These are phyloP conservation scores for Staphylotrichum longicolle DNA, from an alignment of 495 filamentous ascomycete species.

Conservation along the genomic window DNA sequence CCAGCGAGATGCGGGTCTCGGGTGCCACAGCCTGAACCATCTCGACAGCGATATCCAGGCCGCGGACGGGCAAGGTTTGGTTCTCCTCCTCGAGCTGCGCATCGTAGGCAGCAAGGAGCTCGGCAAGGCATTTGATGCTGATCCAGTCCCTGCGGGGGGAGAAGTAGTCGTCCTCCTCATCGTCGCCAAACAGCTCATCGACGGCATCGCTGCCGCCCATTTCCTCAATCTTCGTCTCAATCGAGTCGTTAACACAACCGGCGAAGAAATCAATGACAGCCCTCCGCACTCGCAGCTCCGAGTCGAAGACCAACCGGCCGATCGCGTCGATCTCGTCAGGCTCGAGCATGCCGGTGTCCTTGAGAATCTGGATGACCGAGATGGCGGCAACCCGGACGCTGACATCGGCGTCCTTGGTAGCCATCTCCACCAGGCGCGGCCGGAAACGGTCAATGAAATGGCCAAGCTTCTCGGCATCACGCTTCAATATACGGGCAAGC, in stretches of 20 bases:
- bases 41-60: conserved; percentile 45
- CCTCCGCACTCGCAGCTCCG: conserved; percentile 76
- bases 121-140: conserved; percentile 82
- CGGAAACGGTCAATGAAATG: conserved; percentile 90
- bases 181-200: conserved; percentile 68
- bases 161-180: conserved; percentile 70
- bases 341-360: conserved; percentile 82
- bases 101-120: conserved; percentile 79
- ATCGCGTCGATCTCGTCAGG: conserved; percentile 85
- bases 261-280: conserved; percentile 87
- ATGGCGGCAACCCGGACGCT: conserved; percentile 74
- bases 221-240: conserved; percentile 76
- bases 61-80: conserved; percentile 40
- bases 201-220: conserved; percentile 60
- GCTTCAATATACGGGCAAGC: conserved; percentile 70
- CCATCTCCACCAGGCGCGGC: conserved; percentile 88
- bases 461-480: conserved; percentile 72
- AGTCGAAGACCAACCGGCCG: conserved; percentile 81
- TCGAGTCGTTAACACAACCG: conserved; percentile 76
- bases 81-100: conserved; percentile 47
- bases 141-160: conserved; percentile 80
- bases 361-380: conserved; percentile 73
- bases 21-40: conserved; percentile 55
- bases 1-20: conserved; percentile 80
- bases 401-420: conserved; percentile 73